Conservation (phyloP, 2,329 filamentous ascomycete genomes). For the Apiospora aurea region DNA sequence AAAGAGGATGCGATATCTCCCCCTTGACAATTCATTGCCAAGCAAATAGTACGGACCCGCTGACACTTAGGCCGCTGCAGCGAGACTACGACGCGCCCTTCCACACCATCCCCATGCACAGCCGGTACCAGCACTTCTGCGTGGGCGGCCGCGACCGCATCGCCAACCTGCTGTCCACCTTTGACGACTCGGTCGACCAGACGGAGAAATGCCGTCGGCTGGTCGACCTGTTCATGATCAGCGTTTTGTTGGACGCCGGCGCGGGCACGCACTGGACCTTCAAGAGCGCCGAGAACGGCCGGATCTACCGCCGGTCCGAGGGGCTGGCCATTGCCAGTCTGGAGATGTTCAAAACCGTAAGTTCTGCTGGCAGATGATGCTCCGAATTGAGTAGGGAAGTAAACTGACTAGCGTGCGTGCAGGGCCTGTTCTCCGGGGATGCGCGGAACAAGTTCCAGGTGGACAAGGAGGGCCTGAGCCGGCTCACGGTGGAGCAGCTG, state of each 20-base stretch:
- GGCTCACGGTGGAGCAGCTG: constrained; percentile 76
- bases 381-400: too few species aligned
- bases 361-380: constrained; percentile 28
- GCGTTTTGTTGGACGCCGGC: constrained; percentile 84
- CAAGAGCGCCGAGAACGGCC: constrained; percentile 68
- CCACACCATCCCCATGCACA: constrained; percentile 80
- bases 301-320: constrained; percentile 31
- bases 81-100: constrained; percentile 49
- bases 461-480: constrained; percentile 80
- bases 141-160: constrained; percentile 77
- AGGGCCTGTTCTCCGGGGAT: constrained; percentile 87
- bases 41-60: not conserved
- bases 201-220: constrained; percentile 78
- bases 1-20: not conserved
- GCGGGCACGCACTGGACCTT: constrained; percentile 92
- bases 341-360: constrained; percentile 89
- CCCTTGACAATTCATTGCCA: not conserved
- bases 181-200: constrained; percentile 66
- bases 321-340: constrained; percentile 64
- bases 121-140: constrained; percentile 83
- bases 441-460: constrained; percentile 85
- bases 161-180: constrained; percentile 42
- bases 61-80: constrained; percentile 28
- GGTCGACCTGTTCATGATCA: constrained; percentile 80
- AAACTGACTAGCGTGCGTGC: not conserved